These are phyloP conservation scores for Hypoxylon cercidicola DNA, from an alignment of 495 filamentous ascomycete species.

Conservation along the genomic window DNA sequence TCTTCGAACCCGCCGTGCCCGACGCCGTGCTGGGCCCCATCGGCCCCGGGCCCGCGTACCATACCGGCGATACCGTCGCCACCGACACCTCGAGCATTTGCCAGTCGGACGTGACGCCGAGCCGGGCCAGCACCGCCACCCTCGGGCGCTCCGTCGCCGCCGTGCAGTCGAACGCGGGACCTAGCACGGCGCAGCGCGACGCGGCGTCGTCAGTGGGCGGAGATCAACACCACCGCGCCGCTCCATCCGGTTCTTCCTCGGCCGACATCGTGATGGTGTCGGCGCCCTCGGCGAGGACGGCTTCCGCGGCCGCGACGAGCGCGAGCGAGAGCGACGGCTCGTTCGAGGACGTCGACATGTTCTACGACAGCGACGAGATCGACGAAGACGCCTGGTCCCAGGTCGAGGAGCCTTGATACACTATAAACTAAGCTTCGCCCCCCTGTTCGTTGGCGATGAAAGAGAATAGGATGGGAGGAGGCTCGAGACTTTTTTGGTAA, in stretches of 20 bases:
- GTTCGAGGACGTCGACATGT: constrained; percentile 6
- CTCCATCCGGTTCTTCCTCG: no score
- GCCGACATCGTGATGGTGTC: no score
- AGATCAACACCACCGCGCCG: neutral
- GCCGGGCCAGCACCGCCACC: constrained; percentile 17
- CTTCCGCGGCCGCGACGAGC: neutral
- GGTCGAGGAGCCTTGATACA: constrained; percentile 17
- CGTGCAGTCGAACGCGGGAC: constrained; percentile 17
- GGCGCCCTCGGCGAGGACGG: neutral
- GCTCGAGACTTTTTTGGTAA: no score
- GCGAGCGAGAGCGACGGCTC: constrained; percentile 16
- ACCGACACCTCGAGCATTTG: constrained; percentile 33
- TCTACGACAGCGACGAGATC: constrained; percentile 19
- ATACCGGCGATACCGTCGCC: constrained; percentile 52
- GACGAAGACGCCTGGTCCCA: constrained; percentile 33
- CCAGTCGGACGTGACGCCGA: constrained; percentile 19
- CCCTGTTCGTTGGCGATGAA: no score
- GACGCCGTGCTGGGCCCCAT: constrained; percentile 53
- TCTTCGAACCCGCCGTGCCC: constrained; percentile 53
- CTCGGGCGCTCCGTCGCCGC: constrained; percentile 33
- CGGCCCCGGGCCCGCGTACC: constrained; percentile 58
- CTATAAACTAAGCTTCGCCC: no score
- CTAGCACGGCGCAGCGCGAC: constrained; percentile 9
- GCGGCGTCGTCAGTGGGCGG: neutral
- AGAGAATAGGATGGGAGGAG: no score